Evolutionary conservation across 2,329 filamentous ascomycete genomes (phyloP).

Genomic region (Aspergillus luchuensis): DNA sequence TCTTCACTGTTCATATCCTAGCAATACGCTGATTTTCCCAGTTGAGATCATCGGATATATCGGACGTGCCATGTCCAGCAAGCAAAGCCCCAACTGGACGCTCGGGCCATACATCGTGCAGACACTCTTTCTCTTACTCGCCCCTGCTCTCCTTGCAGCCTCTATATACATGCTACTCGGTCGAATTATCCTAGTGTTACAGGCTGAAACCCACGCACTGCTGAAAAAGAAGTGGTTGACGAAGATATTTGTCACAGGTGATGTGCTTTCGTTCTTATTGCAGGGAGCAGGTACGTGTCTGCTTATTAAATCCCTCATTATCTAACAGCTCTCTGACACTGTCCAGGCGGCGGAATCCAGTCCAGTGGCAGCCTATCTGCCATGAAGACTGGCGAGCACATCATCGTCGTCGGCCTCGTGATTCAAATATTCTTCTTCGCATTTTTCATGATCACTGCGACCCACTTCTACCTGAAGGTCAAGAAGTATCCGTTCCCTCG

Average conservation of each 20-base stretch:
- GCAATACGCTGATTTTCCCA: neutral
- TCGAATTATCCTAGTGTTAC: conserved; percentile 36
- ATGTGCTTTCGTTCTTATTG: conserved; percentile 36
- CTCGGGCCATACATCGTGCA: neutral
- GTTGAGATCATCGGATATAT: conserved; percentile 2
- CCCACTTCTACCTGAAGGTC: conserved; percentile 14
- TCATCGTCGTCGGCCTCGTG: conserved; percentile 59
- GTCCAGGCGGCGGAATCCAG: conserved; percentile 22
- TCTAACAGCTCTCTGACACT: no score
- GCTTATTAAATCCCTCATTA: neutral
- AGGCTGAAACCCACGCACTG: conserved; percentile 36
- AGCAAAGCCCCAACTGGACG: neutral
- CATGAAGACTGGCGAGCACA: conserved; percentile 25
- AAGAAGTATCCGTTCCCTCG: conserved; percentile 10
- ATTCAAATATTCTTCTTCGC: conserved; percentile 62
- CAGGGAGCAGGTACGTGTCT: conserved; percentile 29
- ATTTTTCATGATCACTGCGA: conserved; percentile 51
- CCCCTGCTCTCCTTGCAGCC: conserved; percentile 37
- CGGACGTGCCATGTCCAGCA: neutral
- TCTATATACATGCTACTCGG: conserved; percentile 45
- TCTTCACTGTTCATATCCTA: no score
- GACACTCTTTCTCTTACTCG: conserved; percentile 1
- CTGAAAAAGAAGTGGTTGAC: conserved; percentile 41
- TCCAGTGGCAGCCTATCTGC: conserved; percentile 8
- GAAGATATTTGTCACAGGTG: conserved; percentile 39